phyloP scores from a whole-genome alignment of 2,329 filamentous ascomycete species.

The Diaporthe sp. region DNA sequence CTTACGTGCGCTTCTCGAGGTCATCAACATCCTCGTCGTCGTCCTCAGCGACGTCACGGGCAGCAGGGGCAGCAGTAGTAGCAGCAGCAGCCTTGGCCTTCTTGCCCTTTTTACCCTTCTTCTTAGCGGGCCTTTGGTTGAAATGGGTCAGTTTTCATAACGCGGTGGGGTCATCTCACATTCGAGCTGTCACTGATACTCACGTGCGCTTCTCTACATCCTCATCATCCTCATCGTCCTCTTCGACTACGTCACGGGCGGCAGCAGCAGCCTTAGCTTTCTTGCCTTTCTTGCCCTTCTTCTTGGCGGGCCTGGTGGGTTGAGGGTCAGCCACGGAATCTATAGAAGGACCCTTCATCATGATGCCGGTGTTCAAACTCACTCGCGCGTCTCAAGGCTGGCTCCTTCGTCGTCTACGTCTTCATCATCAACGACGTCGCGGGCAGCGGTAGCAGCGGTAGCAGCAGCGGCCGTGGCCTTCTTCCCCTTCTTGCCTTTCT shows the following conservation, averaged over 20 bases:
- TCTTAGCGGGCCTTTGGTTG: constrained; percentile 1
- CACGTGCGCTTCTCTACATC: not conserved
- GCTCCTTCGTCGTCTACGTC: not conserved
- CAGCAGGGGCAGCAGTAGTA: not conserved
- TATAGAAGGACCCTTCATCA: not conserved
- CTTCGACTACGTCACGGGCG: not conserved
- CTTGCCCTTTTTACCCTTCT: constrained; percentile 18
- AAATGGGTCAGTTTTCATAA: no score
- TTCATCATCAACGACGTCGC: not conserved
- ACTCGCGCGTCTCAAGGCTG: not conserved
- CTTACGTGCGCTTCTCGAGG: not conserved
- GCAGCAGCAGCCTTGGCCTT: not conserved
- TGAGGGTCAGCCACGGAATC: not conserved
- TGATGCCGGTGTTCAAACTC: not conserved
- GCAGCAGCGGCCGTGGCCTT: not conserved
- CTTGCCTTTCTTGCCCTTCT: constrained; percentile 7
- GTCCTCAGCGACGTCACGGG: not conserved
- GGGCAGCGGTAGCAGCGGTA: not conserved
- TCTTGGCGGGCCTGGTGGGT: not conserved
- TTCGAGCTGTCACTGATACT: not conserved
- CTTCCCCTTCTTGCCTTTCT: constrained; percentile 4
- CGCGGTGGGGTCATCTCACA: no score
- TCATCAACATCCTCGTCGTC: not conserved
- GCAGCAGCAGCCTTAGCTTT: not conserved
- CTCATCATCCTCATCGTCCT: not conserved